phyloP scores from a whole-genome alignment of 495 filamentous ascomycete species.

The Aspergillus indologenus region DNA sequence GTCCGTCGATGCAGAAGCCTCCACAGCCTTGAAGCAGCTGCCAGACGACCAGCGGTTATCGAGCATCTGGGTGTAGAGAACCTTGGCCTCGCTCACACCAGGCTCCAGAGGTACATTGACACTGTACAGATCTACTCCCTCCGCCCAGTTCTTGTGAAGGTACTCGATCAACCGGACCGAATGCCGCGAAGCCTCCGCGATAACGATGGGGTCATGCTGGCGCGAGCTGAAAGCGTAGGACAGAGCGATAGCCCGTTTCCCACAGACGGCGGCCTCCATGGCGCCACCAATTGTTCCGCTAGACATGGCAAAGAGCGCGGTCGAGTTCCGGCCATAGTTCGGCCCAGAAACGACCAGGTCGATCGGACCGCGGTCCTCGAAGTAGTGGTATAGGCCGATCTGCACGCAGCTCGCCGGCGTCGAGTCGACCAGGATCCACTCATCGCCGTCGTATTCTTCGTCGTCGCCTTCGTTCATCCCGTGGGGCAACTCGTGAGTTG shows the following conservation, averaged over 20 bases:
- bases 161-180: constrained; percentile 74
- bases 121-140: constrained; percentile 74
- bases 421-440: constrained; percentile 90
- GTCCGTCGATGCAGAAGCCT: constrained; percentile 58
- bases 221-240: constrained; percentile 83
- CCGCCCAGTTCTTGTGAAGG: constrained; percentile 69
- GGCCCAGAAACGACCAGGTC: constrained; percentile 89
- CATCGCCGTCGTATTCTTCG: constrained; percentile 59
- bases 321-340: constrained; percentile 94
- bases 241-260: constrained; percentile 72
- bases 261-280: constrained; percentile 86
- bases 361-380: constrained; percentile 69
- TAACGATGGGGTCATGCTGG: constrained; percentile 74
- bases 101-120: constrained; percentile 83
- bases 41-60: constrained; percentile 84
- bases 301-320: constrained; percentile 84
- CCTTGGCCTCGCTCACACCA: constrained; percentile 61
- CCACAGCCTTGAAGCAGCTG: constrained; percentile 72
- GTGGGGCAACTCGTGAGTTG: constrained; percentile 53
- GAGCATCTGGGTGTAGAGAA: constrained; percentile 77
- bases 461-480: constrained; percentile 61
- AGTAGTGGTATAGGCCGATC: constrained; percentile 86
- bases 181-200: constrained; percentile 67
- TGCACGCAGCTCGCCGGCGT: constrained; percentile 87
- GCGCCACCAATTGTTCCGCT: constrained; percentile 89